phyloP scores from a whole-genome alignment of 352 stramenopile species.

The Globisporangium mamillatum region DNA sequence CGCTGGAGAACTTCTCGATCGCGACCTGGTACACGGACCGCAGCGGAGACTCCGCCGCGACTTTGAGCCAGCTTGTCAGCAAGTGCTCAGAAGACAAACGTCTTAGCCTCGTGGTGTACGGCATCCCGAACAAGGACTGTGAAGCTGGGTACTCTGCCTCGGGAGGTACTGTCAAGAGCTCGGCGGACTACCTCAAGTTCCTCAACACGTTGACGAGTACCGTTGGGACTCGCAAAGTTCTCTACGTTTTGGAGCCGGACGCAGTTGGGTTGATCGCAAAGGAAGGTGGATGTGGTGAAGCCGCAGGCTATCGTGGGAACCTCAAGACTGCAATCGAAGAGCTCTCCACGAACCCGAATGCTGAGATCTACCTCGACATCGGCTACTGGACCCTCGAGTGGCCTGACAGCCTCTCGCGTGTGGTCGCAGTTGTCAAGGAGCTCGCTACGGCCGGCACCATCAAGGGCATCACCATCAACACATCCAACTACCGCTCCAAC shows the following conservation, averaged over 20 bases:
- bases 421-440: slow-evolving; percentile 41
- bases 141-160: slow-evolving; percentile 37
- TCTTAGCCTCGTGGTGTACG: slow-evolving; percentile 60
- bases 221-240: slow-evolving; percentile 45
- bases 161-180: slow-evolving; percentile 29
- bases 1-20: slow-evolving; percentile 28
- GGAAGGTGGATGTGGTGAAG: slow-evolving; percentile 23
- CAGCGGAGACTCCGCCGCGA: neutral
- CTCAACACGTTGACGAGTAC: slow-evolving; percentile 35
- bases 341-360: slow-evolving; percentile 60
- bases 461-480: slow-evolving; percentile 76
- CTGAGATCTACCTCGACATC: slow-evolving; percentile 70
- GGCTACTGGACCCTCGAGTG: slow-evolving; percentile 58
- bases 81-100: slow-evolving; percentile 21
- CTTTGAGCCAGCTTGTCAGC: neutral
- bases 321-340: slow-evolving; percentile 43
- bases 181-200: slow-evolving; percentile 41
- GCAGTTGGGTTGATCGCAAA: slow-evolving; percentile 51
- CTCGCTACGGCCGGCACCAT: slow-evolving; percentile 28
- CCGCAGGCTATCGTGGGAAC: slow-evolving; percentile 41
- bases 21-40: slow-evolving; percentile 2
- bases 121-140: slow-evolving; percentile 73
- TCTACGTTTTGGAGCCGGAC: slow-evolving; percentile 66
- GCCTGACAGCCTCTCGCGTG: slow-evolving; percentile 16
- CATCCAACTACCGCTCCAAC: slow-evolving; percentile 71